These are phyloP conservation scores for Colletotrichum sp. DNA, from an alignment of 2,329 filamentous ascomycete genomes.

Conservation along the genomic window DNA sequence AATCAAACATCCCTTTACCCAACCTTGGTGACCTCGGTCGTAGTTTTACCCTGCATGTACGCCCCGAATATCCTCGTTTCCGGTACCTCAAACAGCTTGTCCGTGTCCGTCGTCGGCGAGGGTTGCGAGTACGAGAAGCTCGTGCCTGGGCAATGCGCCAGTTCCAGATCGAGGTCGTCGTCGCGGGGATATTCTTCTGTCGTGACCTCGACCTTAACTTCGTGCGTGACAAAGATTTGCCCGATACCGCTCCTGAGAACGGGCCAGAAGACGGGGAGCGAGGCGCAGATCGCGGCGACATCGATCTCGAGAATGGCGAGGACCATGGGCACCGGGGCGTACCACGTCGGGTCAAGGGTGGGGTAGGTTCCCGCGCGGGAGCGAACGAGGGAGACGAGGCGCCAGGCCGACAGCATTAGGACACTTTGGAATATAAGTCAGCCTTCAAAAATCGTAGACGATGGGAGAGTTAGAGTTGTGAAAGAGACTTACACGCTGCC, in stretches of 20 bases:
- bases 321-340: conserved; percentile 34
- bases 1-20: not conserved
- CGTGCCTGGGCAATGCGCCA: not conserved
- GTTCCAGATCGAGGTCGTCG: conserved; percentile 2
- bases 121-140: not conserved
- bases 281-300: conserved; percentile 17
- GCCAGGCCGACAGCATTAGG: conserved; percentile 31
- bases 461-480: not conserved
- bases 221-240: conserved; percentile 39
- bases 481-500: conserved; percentile 31
- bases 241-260: conserved; percentile 31
- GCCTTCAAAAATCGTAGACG: not conserved
- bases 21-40: not conserved
- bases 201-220: conserved; percentile 30
- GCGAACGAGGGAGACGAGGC: conserved; percentile 32
- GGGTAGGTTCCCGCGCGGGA: conserved; percentile 36
- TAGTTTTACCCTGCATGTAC: not conserved
- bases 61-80: not conserved
- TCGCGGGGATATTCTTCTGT: not conserved
- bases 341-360: conserved; percentile 40
- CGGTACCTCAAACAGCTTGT: not conserved
- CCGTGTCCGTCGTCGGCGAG: not conserved
- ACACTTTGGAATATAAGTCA: not conserved
- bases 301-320: conserved; percentile 38
- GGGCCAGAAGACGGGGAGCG: conserved; percentile 17